Conservation (phyloP, 1,139 yeast genomes). For the Williopsis jadinii region DNA sequence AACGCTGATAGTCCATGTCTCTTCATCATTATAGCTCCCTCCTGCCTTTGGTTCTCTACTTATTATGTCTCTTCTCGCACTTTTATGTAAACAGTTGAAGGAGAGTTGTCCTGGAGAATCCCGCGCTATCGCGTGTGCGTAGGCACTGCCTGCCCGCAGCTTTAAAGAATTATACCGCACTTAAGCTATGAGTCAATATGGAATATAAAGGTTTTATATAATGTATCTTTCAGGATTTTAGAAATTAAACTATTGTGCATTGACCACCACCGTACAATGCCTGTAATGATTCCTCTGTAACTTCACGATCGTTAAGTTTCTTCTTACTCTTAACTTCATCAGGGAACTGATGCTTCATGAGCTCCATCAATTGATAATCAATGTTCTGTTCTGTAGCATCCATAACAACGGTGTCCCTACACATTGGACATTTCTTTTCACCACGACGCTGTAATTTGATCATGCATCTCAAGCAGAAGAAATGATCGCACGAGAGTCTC, state of each 20-base stretch:
- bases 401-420: conserved; percentile 50
- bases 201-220: no score
- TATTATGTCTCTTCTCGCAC: no score
- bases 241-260: no score
- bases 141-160: no score
- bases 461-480: conserved; percentile 66
- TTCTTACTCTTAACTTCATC: conserved; percentile 57
- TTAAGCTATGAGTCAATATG: no score
- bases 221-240: no score
- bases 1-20: conserved; percentile 17
- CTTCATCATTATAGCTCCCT: conserved; percentile 8
- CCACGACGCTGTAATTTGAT: conserved; percentile 55
- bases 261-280: conserved; percentile 12
- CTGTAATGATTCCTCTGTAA: conserved; percentile 33
- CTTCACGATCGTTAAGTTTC: conserved; percentile 51
- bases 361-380: conserved; percentile 45
- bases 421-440: conserved; percentile 60
- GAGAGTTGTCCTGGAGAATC: no score
- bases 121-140: no score
- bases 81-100: no score
- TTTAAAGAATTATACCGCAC: no score
- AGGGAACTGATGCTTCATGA: conserved; percentile 58
- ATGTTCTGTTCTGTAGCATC: conserved; percentile 54
- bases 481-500: conserved; percentile 52
- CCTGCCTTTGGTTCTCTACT: no score